Evolutionary conservation across 768 basidiomycete species (phyloP).

Genomic region (Galerina marginata): DNA sequence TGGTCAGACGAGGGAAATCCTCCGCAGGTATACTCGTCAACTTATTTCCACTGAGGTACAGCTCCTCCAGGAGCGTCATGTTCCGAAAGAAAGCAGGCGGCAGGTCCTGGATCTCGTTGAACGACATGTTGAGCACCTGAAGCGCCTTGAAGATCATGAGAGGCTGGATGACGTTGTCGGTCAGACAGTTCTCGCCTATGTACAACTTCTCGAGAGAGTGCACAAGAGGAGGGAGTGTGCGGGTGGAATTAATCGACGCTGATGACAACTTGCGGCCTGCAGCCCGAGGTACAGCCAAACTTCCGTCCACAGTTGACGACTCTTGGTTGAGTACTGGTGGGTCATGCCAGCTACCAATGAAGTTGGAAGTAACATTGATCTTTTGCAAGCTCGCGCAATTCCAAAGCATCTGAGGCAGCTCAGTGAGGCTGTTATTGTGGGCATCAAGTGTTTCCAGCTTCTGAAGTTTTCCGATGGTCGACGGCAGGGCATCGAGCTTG

Average conservation of each 20-base stretch:
- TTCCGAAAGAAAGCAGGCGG: slow-evolving; percentile 78
- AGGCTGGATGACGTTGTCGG: slow-evolving; percentile 77
- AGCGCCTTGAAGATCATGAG: slow-evolving; percentile 81
- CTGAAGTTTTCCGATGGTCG: slow-evolving; percentile 75
- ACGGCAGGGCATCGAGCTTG: slow-evolving; percentile 76
- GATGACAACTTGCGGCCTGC: slow-evolving; percentile 39
- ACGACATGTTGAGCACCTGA: slow-evolving; percentile 86
- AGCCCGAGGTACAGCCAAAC: slow-evolving; percentile 16
- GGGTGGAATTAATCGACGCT: slow-evolving; percentile 25
- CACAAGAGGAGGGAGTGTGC: slow-evolving; percentile 49
- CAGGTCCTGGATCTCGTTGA: slow-evolving; percentile 92
- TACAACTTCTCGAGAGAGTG: slow-evolving; percentile 78
- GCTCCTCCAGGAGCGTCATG: slow-evolving; percentile 73
- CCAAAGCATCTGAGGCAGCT: slow-evolving; percentile 83
- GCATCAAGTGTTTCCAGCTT: slow-evolving; percentile 80
- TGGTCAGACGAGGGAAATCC: slow-evolving; percentile 75
- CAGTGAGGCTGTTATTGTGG: slow-evolving; percentile 88
- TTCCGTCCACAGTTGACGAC: slow-evolving; percentile 10
- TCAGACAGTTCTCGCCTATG: slow-evolving; percentile 88
- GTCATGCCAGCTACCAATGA: slow-evolving; percentile 74
- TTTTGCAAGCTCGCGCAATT: slow-evolving; percentile 71
- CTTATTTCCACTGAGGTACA: slow-evolving; percentile 96
- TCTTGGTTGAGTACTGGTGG: slow-evolving; percentile 45
- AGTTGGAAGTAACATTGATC: slow-evolving; percentile 90
- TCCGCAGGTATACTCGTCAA: slow-evolving; percentile 89